These are phyloP conservation scores for Pharnaceum exiguum DNA, from an alignment of 148 eudicot genomes.

Conservation along the genomic window DNA sequence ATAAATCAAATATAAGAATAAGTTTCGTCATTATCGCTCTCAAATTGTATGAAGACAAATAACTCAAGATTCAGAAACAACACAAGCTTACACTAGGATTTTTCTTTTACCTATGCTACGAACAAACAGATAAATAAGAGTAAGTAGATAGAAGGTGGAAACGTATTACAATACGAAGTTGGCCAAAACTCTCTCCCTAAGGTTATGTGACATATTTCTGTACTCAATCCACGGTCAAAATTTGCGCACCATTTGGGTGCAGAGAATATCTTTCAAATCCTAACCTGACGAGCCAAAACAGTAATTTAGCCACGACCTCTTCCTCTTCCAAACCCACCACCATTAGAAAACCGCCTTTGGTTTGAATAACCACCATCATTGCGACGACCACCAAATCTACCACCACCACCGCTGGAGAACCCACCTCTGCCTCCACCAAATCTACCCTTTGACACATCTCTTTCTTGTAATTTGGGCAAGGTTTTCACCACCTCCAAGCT, in stretches of 20 bases:
- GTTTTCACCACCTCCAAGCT: slow-evolving; percentile 61
- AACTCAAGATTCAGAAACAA: too few species aligned
- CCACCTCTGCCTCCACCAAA: slow-evolving; percentile 44
- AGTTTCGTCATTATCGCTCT: too few species aligned
- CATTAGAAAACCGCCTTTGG: slow-evolving; percentile 41
- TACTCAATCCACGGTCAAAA: slow-evolving; percentile 24
- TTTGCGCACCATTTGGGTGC: slow-evolving; percentile 16
- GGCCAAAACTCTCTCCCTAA: too few species aligned
- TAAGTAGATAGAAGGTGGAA: too few species aligned
- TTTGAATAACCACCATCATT: slow-evolving; percentile 28
- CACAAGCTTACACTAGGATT: too few species aligned
- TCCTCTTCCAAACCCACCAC: slow-evolving; percentile 33
- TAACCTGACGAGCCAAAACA: background rate
- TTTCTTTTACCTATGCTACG: too few species aligned
- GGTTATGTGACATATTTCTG: too few species aligned
- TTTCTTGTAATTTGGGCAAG: slow-evolving; percentile 68
- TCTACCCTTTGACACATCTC: slow-evolving; percentile 48
- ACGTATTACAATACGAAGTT: too few species aligned
- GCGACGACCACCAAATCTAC: slow-evolving; percentile 18
- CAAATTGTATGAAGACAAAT: too few species aligned
- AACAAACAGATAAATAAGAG: too few species aligned
- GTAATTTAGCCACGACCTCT: slow-evolving; percentile 33
- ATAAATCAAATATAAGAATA: too few species aligned
- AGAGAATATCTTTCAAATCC: background rate
- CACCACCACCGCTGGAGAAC: slow-evolving; percentile 41